Evolutionary conservation across 495 filamentous ascomycete genomes (phyloP).

Genomic region (Talaromyces ruber): DNA sequence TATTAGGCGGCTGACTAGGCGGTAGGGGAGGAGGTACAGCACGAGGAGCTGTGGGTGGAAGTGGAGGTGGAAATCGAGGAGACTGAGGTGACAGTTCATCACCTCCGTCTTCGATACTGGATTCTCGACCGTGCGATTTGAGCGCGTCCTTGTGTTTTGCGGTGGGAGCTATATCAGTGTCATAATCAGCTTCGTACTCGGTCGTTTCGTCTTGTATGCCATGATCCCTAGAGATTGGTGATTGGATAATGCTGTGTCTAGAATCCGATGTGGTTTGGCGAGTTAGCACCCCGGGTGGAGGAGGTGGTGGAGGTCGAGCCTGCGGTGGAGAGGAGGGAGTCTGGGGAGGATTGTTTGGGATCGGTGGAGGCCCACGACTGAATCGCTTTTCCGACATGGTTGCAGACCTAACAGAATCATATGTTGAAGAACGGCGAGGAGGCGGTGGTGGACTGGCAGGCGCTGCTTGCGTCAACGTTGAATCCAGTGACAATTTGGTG

Average conservation of each 20-base stretch:
- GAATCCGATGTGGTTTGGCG: conserved; percentile 55
- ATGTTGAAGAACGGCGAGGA: conserved; percentile 32
- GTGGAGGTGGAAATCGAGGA: conserved; percentile 46
- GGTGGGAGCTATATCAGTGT: conserved; percentile 90
- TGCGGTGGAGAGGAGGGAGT: conserved; percentile 45
- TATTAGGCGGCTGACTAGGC: conserved; percentile 37
- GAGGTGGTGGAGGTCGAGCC: conserved; percentile 67
- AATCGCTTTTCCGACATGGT: conserved; percentile 38
- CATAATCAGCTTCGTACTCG: conserved; percentile 97
- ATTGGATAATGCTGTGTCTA: conserved; percentile 23
- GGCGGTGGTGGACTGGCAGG: conserved; percentile 36
- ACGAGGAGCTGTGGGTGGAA: conserved; percentile 43
- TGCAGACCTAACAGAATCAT: conserved; percentile 40
- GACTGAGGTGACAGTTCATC: conserved; percentile 44
- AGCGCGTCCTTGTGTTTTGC: conserved; percentile 86
- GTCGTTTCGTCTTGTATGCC: conserved; percentile 77
- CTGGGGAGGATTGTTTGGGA: conserved; percentile 36
- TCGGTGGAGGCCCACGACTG: conserved; percentile 43
- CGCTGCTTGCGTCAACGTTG: conserved; percentile 17
- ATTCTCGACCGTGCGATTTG: conserved; percentile 70
- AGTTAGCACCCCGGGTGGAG: conserved; percentile 52
- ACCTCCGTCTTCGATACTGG: conserved; percentile 56
- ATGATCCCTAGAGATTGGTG: conserved; percentile 37
- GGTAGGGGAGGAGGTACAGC: conserved; percentile 48
- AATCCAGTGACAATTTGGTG: conserved; percentile 33